Evolutionary conservation across 352 stramenopile genomes (phyloP).

Genomic region (Aphanomyces stellatus): DNA sequence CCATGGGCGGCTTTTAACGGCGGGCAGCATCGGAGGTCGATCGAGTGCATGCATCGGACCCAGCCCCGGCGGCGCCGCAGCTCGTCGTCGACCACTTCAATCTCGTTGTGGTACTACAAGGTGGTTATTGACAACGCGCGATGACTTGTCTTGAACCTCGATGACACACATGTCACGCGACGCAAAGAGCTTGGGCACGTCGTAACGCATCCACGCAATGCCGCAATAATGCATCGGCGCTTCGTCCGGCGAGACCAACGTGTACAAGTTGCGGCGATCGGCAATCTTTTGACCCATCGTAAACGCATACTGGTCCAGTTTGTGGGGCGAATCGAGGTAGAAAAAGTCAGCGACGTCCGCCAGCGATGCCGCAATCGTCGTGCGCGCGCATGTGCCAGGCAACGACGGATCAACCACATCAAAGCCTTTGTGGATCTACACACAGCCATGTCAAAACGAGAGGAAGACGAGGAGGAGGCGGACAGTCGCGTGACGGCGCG

Average conservation of each 20-base stretch:
- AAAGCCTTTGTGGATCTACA: background rate
- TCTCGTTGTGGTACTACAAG: slow-evolving; percentile 59
- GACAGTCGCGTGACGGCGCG: background rate
- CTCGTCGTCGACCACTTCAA: slow-evolving; percentile 29
- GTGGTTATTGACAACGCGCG: too few species aligned
- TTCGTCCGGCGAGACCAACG: slow-evolving; percentile 27
- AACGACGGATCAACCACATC: slow-evolving; percentile 8
- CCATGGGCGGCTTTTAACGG: slow-evolving; percentile 72
- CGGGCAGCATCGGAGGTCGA: slow-evolving; percentile 80
- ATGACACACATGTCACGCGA: slow-evolving; percentile 76
- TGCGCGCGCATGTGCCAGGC: slow-evolving; percentile 20
- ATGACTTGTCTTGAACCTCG: too few species aligned
- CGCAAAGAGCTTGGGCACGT: slow-evolving; percentile 56
- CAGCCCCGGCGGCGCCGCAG: slow-evolving; percentile 40
- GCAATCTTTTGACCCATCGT: slow-evolving; percentile 35
- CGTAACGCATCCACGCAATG: slow-evolving; percentile 70
- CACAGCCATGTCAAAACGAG: background rate
- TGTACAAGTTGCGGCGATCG: slow-evolving; percentile 66
- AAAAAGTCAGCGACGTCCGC: slow-evolving; percentile 82
- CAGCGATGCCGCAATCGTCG: slow-evolving; percentile 58
- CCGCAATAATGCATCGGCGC: slow-evolving; percentile 72
- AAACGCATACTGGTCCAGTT: slow-evolving; percentile 21
- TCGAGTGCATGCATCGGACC: slow-evolving; percentile 63
- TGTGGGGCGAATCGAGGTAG: slow-evolving; percentile 60
- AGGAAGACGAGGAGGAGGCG: too few species aligned